These are phyloP conservation scores for Fusarium fracticaudum DNA, from an alignment of 2,329 filamentous ascomycete species.

Conservation along the genomic window DNA sequence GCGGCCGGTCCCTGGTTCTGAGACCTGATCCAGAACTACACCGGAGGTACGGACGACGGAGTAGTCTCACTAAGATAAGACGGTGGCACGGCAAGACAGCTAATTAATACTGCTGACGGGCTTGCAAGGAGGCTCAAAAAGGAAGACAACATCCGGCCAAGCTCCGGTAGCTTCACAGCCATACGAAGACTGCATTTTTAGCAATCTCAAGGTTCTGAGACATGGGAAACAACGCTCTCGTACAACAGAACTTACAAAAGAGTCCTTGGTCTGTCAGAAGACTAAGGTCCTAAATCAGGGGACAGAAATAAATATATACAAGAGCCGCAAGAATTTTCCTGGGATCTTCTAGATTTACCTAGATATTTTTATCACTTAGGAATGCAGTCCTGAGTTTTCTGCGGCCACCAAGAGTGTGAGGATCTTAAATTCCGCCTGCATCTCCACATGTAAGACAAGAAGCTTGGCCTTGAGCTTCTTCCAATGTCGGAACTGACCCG, in stretches of 20 bases:
- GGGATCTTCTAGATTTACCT: background rate
- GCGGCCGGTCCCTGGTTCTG: background rate
- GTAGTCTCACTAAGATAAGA: background rate
- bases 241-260: background rate
- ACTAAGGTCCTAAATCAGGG: background rate
- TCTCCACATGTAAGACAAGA: slow-evolving; percentile 19
- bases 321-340: background rate
- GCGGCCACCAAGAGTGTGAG: background rate
- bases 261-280: background rate
- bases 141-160: slow-evolving; percentile 13
- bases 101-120: slow-evolving; percentile 9
- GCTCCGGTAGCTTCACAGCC: background rate
- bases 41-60: too few relatives aligned
- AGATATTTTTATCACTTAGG: background rate
- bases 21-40: background rate
- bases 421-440: slow-evolving; percentile 1
- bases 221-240: background rate
- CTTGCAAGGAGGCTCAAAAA: slow-evolving; percentile 2
- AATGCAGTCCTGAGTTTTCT: background rate
- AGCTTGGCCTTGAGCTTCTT: slow-evolving; percentile 25
- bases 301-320: background rate
- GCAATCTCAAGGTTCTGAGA: background rate
- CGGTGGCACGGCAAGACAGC: background rate
- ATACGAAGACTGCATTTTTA: slow-evolving; percentile 10
- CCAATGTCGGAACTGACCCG: background rate